Conservation (phyloP, 1,284 basidiomycete genomes). For the Austroboletus rostrupii region DNA sequence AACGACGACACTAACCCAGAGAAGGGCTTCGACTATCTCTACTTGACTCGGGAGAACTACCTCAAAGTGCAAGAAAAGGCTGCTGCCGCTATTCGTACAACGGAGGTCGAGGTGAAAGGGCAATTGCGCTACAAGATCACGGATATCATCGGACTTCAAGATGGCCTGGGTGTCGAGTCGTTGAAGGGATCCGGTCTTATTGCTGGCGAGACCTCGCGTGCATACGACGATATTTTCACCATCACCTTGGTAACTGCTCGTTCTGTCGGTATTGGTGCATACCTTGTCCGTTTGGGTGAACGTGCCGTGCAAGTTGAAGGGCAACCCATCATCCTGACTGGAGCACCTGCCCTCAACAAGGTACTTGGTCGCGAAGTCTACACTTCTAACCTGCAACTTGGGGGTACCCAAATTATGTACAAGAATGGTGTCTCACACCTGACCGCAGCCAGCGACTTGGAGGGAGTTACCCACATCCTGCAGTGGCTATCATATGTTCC, state of each 20-base stretch:
- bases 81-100: slow-evolving; percentile 73
- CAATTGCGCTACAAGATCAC: slow-evolving; percentile 92
- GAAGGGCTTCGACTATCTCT: slow-evolving; percentile 96
- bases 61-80: slow-evolving; percentile 83
- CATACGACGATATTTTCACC: slow-evolving; percentile 99
- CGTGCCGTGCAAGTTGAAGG: slow-evolving; percentile 98
- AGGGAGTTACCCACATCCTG: slow-evolving; percentile 89
- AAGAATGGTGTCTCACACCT: slow-evolving; percentile 99
- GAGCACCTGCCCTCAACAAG: slow-evolving; percentile 96
- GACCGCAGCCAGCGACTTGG: slow-evolving; percentile 90
- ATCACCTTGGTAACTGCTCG: slow-evolving; percentile 98
- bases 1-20: slow-evolving; percentile 77
- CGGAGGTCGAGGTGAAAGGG: slow-evolving; percentile 83
- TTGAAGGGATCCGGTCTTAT: slow-evolving; percentile 96
- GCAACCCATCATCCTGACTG: slow-evolving; percentile 98
- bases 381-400: slow-evolving; percentile 97
- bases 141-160: slow-evolving; percentile 93
- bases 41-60: slow-evolving; percentile 85
- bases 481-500: slow-evolving; percentile 96
- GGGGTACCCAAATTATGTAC: slow-evolving; percentile 99
- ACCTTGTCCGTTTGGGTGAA: slow-evolving; percentile 96
- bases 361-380: slow-evolving; percentile 99
- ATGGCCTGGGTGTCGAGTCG: slow-evolving; percentile 98
- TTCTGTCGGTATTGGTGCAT: slow-evolving; percentile 98
- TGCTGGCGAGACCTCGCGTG: slow-evolving; percentile 96